Evolutionary conservation across 2,329 filamentous ascomycete species (phyloP), one percentile per base, ranked within the genome.

Genomic region (Diplodia intermedia): DNA sequence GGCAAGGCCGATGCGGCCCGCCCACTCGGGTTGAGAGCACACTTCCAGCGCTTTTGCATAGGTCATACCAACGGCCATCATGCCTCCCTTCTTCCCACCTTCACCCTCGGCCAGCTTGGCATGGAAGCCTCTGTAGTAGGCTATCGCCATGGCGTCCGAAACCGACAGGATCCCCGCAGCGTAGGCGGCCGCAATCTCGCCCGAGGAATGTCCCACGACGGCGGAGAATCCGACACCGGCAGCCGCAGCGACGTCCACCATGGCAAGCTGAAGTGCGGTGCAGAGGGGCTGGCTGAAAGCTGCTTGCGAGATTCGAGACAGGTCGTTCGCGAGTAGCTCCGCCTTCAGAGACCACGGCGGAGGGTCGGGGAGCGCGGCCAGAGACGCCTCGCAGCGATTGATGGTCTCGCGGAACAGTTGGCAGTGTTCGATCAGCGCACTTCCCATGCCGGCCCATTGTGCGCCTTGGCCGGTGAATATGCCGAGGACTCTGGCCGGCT

Each of bases 401-500:
- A 80, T 65, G 0, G 74, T 68, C 20, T 72, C 47, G 7, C 14
- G 60, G 54, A 76, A 77, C 7, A 72, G 68, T 4, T 63, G 63
- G 4, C 67, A 70, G 26, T 72, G 65, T 1, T 67, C 31, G 23
- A 81, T 50, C 1, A 83, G 72, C 33, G 81, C 76, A 3, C 70
- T 69, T 4, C 80, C 81, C 80, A 83, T 83, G 0, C 73, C 74
- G 0, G 67, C 68, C 77, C 79, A 83, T 49, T 82, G 80, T 1
- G 79, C 80, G 29, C 82, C 81, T 68, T 83, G 82, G 2, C 81
- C 81, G 0, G 80, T 81, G 68, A 83, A 82, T 5, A 82, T 67
- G 0, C 79, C 80, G 2, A 72, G 72, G 12, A 80, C 47, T 11
- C 69, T 38, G 4, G 69, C 69, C 3, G 38, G 8, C 6, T 55